Evolutionary conservation across 441 rosid species (phyloP).

Genomic region (Oxalis stricta): DNA sequence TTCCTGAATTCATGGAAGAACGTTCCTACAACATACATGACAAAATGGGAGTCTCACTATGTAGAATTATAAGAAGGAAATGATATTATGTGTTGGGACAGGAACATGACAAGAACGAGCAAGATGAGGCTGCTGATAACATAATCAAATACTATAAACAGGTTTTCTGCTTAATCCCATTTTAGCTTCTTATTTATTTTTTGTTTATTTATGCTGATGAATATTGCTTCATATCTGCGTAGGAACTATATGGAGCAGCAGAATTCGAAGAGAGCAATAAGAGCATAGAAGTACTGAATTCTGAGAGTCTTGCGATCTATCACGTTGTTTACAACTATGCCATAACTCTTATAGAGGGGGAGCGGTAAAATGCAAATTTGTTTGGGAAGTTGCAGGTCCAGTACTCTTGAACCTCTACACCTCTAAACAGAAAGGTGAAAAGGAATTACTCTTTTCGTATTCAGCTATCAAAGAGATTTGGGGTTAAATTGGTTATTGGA

Average conservation of each 20-base stretch:
- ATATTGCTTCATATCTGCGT: constrained; percentile 4
- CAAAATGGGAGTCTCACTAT: constrained; percentile 27
- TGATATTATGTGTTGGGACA: constrained; percentile 19
- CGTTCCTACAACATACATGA: constrained; percentile 9
- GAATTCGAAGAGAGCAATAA: constrained; percentile 32
- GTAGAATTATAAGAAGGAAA: constrained; percentile 30
- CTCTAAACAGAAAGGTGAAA: constrained; percentile 10
- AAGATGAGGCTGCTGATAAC: constrained; percentile 9
- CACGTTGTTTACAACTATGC: constrained; percentile 34
- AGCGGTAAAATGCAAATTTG: constrained; percentile 26
- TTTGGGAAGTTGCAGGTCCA: constrained; percentile 63
- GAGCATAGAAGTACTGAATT: constrained; percentile 23
- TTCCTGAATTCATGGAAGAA: constrained; percentile 25
- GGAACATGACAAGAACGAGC: background rate
- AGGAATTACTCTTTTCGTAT: constrained; percentile 6
- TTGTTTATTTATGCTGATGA: background rate
- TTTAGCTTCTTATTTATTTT: background rate
- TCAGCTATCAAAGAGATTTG: constrained; percentile 29
- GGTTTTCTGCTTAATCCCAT: constrained; percentile 9
- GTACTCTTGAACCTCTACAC: constrained; percentile 31
- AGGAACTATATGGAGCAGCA: constrained; percentile 41
- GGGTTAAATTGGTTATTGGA: no score
- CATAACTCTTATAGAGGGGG: background rate
- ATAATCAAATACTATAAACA: constrained; percentile 27
- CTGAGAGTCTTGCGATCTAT: constrained; percentile 45